These are phyloP conservation scores for Golubevia pallescens DNA, from an alignment of 1,284 basidiomycete species.

Conservation along the genomic window DNA sequence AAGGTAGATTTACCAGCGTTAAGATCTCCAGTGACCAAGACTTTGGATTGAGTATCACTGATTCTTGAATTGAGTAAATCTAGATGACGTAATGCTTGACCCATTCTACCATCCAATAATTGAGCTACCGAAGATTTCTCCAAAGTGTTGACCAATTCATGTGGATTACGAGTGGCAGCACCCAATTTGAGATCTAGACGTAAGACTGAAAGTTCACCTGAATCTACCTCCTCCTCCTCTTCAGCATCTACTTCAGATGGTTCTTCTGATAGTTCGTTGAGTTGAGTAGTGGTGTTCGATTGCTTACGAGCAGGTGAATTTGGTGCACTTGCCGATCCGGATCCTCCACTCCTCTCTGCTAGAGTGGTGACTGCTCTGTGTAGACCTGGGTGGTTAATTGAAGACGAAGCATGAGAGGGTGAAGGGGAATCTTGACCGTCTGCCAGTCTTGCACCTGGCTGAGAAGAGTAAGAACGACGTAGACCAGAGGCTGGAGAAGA, in stretches of 20 bases:
- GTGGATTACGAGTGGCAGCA: constrained; percentile 71
- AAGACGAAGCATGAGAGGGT: constrained; percentile 14
- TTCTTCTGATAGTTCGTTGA: constrained; percentile 4
- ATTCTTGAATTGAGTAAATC: constrained; percentile 84
- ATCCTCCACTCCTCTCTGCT: constrained; percentile 17
- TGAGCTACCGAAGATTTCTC: constrained; percentile 92
- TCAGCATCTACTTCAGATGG: constrained; percentile 5
- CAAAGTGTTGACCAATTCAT: constrained; percentile 84
- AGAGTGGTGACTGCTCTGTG: constrained; percentile 27
- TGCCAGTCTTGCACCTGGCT: constrained; percentile 16
- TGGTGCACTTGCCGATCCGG: constrained; percentile 21
- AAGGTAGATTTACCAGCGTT: constrained; percentile 99
- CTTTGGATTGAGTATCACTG: constrained; percentile 89
- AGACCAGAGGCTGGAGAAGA: constrained; percentile 8
- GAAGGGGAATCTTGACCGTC: constrained; percentile 15
- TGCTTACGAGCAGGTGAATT: background rate
- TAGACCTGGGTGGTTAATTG: constrained; percentile 19
- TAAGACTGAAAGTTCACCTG: constrained; percentile 70
- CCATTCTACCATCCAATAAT: constrained; percentile 84
- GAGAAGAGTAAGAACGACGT: constrained; percentile 16
- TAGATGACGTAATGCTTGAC: constrained; percentile 79
- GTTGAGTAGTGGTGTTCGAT: constrained; percentile 4
- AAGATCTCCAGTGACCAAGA: constrained; percentile 97
- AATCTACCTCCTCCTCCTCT: constrained; percentile 12
- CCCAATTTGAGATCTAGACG: constrained; percentile 92